A percentile compares a stretch with the other conserved stretches of the same genome.
Conservation (phyloP, 73 alveolate genomes). For the Paramecium biaurelia region DNA sequence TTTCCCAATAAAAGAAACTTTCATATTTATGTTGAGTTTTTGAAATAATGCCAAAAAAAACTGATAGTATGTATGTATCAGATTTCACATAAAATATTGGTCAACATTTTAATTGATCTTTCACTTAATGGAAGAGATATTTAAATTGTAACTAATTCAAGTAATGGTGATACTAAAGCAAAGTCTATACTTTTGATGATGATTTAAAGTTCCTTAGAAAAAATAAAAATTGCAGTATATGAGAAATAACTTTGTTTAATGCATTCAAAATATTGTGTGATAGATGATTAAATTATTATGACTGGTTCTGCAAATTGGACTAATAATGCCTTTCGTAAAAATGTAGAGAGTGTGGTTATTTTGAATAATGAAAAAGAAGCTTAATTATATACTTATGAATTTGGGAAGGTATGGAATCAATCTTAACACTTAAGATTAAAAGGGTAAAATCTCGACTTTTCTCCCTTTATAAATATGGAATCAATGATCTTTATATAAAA, state of each 20-base stretch:
- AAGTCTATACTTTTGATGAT: not conserved
- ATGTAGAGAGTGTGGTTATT: not conserved
- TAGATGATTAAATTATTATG: not conserved
- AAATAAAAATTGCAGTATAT: not conserved
- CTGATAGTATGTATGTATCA: not conserved
- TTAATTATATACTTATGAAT: not conserved
- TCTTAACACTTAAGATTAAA: not conserved
- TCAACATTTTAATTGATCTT: not conserved
- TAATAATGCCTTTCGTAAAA: not conserved
- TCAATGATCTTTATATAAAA: not conserved
- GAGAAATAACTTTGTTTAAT: not conserved
- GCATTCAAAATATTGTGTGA: constrained; percentile 19
- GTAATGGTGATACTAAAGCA: not conserved
- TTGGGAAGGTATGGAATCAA: not conserved
- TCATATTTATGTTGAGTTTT: not conserved
- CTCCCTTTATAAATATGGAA: not conserved
- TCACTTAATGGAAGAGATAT: not conserved
- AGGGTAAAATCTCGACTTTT: not conserved
- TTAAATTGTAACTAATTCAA: not conserved
- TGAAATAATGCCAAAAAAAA: not conserved
- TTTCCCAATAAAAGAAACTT: not conserved
- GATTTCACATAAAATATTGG: not conserved
- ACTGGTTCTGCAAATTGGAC: constrained; percentile 7
- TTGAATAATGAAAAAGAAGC: not conserved
- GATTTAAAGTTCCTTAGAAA: not conserved